Conservation (phyloP, 2,329 filamentous ascomycete genomes). For the Pseudonectria foliicola region DNA sequence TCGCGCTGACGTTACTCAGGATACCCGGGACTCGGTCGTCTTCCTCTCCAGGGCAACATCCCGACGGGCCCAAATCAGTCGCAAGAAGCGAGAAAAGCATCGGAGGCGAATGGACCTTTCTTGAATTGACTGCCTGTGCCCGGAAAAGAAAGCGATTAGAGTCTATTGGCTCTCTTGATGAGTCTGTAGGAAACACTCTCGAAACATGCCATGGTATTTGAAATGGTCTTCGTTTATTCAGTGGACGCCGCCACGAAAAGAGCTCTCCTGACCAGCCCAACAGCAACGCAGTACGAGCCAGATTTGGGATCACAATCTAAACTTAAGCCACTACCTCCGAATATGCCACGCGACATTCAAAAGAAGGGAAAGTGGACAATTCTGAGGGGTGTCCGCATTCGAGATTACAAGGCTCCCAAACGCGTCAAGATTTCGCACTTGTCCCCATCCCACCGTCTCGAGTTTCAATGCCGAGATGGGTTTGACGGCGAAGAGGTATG, state of each 20-base stretch:
- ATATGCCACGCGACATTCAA: constrained; percentile 19
- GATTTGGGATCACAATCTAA: constrained; percentile 4
- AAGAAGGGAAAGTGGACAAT: constrained; percentile 22
- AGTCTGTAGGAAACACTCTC: not conserved
- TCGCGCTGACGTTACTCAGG: too few species aligned
- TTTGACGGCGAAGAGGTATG: constrained; percentile 19
- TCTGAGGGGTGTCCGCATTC: constrained; percentile 22
- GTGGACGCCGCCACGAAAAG: too few species aligned
- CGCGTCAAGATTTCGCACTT: not conserved
- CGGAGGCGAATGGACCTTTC: too few species aligned
- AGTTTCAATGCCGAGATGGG: constrained; percentile 26
- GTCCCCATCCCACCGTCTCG: constrained; percentile 4
- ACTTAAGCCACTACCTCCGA: constrained; percentile 17
- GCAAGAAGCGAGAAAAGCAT: too few species aligned
- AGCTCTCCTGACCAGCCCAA: not conserved
- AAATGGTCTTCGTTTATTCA: too few species aligned
- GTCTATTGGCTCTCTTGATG: constrained; percentile 9
- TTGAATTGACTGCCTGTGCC: too few species aligned
- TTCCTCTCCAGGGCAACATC: too few species aligned
- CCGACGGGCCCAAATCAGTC: too few species aligned
- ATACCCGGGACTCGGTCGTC: too few species aligned
- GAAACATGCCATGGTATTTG: too few species aligned
- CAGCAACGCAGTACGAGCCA: too few species aligned
- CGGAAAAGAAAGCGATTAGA: constrained; percentile 11
- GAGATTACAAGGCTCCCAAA: constrained; percentile 19